Conservation (phyloP, 2,329 filamentous ascomycete genomes). For the Endocalyx cinctus region DNA sequence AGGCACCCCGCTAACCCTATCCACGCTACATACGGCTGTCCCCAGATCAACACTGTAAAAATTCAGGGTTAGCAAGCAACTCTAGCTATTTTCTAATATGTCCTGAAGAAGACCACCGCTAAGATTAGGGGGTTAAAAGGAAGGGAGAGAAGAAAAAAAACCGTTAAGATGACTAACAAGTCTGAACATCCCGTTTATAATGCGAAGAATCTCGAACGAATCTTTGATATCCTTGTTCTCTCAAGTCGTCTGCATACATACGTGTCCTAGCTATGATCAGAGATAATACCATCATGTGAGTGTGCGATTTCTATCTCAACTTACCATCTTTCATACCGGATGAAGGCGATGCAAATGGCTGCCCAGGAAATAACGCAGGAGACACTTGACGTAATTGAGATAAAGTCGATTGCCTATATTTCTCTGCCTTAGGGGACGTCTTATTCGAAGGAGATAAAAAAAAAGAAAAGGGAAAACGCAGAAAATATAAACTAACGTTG, state of each 20-base stretch:
- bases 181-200: slow-evolving; percentile 5
- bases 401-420: slow-evolving; percentile 3
- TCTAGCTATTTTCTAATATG: too few species aligned
- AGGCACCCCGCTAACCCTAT: slow-evolving; percentile 4
- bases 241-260: slow-evolving; percentile 1
- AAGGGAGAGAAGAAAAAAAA: background rate
- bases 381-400: slow-evolving; percentile 5
- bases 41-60: slow-evolving; percentile 1
- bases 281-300: too few species aligned
- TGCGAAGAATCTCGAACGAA: slow-evolving; percentile 3
- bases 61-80: too few species aligned
- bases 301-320: too few species aligned
- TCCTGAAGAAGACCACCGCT: too few species aligned
- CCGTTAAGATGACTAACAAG: background rate
- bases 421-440: too few species aligned
- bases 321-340: slow-evolving; percentile 7
- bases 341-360: slow-evolving; percentile 4
- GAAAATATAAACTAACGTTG: background rate
- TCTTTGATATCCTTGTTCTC: background rate
- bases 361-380: slow-evolving; percentile 6
- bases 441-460: too few species aligned
- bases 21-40: slow-evolving; percentile 5
- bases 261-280: slow-evolving; percentile 1
- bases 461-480: too few species aligned
- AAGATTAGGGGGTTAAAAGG: too few species aligned